phyloP scores from a whole-genome alignment of 768 basidiomycete species.

The Mycena capillaripes region DNA sequence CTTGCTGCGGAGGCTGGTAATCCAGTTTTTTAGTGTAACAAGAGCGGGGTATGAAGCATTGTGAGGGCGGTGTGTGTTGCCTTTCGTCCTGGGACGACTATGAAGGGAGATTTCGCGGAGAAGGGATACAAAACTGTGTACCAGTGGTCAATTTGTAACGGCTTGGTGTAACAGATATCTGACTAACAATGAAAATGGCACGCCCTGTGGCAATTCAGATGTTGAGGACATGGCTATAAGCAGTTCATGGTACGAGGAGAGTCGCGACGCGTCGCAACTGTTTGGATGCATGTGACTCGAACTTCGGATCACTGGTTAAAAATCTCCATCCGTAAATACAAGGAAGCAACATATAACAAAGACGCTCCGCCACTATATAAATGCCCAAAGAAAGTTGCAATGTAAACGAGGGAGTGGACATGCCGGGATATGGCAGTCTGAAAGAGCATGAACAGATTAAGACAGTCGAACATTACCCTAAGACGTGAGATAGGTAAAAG shows the following conservation, averaged over 20 bases:
- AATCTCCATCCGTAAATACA: conserved; percentile 27
- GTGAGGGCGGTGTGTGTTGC: conserved; percentile 33
- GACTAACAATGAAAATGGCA: conserved; percentile 62
- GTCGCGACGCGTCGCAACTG: neutral
- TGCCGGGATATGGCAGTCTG: conserved; percentile 22
- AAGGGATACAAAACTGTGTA: conserved; percentile 62
- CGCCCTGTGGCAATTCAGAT: conserved; percentile 21
- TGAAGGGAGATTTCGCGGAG: conserved; percentile 58
- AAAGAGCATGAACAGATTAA: conserved; percentile 26
- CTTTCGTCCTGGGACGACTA: conserved; percentile 46
- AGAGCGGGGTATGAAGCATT: too few species aligned
- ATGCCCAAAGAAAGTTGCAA: conserved; percentile 24
- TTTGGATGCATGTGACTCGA: conserved; percentile 5
- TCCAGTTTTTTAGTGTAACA: conserved; percentile 51
- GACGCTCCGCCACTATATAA: conserved; percentile 19
- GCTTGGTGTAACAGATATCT: neutral
- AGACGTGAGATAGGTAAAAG: conserved; percentile 32
- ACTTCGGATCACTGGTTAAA: neutral
- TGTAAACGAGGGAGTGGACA: conserved; percentile 32
- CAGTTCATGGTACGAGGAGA: neutral
- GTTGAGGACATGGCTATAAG: conserved; percentile 4
- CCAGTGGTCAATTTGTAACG: neutral
- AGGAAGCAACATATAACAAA: conserved; percentile 19
- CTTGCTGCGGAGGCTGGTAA: conserved; percentile 52
- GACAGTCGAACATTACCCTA: conserved; percentile 25